Evolutionary conservation across 1,139 yeast species (phyloP).

Genomic region (Taphrina populina): DNA sequence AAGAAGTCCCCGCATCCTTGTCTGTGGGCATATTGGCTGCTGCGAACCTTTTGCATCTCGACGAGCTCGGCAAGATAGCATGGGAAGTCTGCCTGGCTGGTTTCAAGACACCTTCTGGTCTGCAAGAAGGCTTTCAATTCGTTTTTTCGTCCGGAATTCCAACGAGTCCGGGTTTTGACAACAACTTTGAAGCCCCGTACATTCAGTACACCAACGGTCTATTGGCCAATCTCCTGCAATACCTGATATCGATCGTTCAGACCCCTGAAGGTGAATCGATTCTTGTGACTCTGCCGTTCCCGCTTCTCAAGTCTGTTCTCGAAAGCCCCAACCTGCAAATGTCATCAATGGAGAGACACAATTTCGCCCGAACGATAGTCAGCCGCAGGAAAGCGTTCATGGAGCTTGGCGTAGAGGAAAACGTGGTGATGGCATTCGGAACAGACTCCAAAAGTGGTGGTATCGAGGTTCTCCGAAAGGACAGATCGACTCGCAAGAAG

Average conservation of each 20-base stretch:
- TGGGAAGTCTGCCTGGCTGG: conserved; percentile 9
- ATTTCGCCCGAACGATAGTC: conserved; percentile 24
- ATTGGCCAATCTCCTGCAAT: conserved; percentile 6
- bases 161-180: not conserved
- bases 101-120: conserved; percentile 19
- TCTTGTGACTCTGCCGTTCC: conserved; percentile 27
- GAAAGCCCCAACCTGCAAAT: conserved; percentile 16
- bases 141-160: conserved; percentile 1
- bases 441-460: conserved; percentile 32
- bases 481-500: conserved; percentile 15
- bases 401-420: conserved; percentile 29
- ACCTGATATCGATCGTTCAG: conserved; percentile 1
- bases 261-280: conserved; percentile 8
- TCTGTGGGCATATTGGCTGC: conserved; percentile 26
- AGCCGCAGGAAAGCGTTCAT: conserved; percentile 5
- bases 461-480: conserved; percentile 29
- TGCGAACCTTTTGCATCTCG: conserved; percentile 17
- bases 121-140: conserved; percentile 21
- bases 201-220: conserved; percentile 16
- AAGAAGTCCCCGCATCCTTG: conserved; percentile 6
- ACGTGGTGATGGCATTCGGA: conserved; percentile 32
- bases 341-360: conserved; percentile 22
- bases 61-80: conserved; percentile 19
- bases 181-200: conserved; percentile 8
- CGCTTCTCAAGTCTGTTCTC: conserved; percentile 18